Evolutionary conservation across 2,329 filamentous ascomycete species (phyloP), one percentile per base, ranked within the genome.

Genomic region (Trichoderma citrinoviride): DNA sequence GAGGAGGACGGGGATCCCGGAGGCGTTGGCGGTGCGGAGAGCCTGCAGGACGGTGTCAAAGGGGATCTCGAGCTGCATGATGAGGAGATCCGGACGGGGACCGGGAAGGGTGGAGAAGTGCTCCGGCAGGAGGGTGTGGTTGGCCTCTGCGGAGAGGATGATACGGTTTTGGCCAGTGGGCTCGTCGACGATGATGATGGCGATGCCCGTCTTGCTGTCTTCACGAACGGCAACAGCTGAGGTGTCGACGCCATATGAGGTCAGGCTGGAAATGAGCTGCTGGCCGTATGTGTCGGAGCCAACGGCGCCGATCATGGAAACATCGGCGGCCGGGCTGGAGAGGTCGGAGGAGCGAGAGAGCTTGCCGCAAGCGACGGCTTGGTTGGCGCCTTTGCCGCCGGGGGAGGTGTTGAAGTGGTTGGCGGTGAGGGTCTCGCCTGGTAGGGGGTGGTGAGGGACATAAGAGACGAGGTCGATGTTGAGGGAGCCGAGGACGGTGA

Each of bases 361-460:
- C 68, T 94, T 91, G 57, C 89, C 91, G 78, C 90, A 93, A 25
- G 93, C 92, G 64, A 97, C 91, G 66, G 93, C 93, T 80, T 98
- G 94, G 81, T 98, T 98, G 67, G 93, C 93, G 68, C 94, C 94
- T 80, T 99, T 99, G 65, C 95, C 94, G 71, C 94, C 95, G 33
- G 90, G 89, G 49, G 90, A 93, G 41, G 89, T 92, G 73, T 84
- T 84, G 79, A 96, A 96, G 21, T 87, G 87, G 69, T 82, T 87
- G 54, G 92, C 86, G 2, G 91, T 93, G 58, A 98, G 83, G 3
- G 94, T 98, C 79, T 99, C 94, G 70, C 94, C 95, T 0, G 90
- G 88, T 1, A 84, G 80, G 1, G 95, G 94, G 68, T 97, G 87
- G 68, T 94, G 91, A 5, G 91, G 83, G 40, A 95, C 95, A 72